Evolutionary conservation across 2,329 filamentous ascomycete species (phyloP), one percentile per base, ranked within the genome.

Genomic region (Phoma sp.): DNA sequence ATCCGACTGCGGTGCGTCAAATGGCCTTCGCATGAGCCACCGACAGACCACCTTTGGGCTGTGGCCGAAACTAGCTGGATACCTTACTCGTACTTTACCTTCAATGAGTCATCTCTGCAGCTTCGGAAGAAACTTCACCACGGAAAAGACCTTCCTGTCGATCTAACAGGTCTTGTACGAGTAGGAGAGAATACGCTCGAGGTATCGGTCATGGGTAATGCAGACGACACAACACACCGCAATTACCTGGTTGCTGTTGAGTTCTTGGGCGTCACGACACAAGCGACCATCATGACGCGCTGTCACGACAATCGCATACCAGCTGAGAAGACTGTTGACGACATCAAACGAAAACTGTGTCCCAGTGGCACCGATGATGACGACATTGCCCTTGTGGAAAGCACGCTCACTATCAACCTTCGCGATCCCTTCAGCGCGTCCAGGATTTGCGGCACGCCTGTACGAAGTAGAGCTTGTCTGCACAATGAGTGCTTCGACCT

Each of bases 401-500:
- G 64, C 56, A 74, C 61, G 17, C 58, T 79, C 12, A 78, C 73
- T 4, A 77, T 83, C 58, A 73, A 70, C 6, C 67, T 83, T 12
- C 73, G 76, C 56, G 81, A 83, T 49, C 81, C 81, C 0, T 78
- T 81, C 61, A 76, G 71, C 43, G 73, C 70, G 36, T 73, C 70
- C 32, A 67, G 61, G 7, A 75, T 95, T 10, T 92, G 90, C 70
- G 78, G 84, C 5, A 81, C 83, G 0, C 94, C 95, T 1, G 91
- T 88, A 2, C 88, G 93, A 25, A 87, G 91, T 24, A 77, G 68
- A 7, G 65, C 74, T 3, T 99, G 95, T 72, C 78, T 79, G 22
- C 94, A 99, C 70, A 79, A 88, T 32, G 91, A 97, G 70, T 96
- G 92, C 70, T 97, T 98, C 70, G 94, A 98, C 71, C 85, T 97